Base-by-base conservation (phyloP, 257 asterid genomes). In the Buddleja alternifolia region DNA sequence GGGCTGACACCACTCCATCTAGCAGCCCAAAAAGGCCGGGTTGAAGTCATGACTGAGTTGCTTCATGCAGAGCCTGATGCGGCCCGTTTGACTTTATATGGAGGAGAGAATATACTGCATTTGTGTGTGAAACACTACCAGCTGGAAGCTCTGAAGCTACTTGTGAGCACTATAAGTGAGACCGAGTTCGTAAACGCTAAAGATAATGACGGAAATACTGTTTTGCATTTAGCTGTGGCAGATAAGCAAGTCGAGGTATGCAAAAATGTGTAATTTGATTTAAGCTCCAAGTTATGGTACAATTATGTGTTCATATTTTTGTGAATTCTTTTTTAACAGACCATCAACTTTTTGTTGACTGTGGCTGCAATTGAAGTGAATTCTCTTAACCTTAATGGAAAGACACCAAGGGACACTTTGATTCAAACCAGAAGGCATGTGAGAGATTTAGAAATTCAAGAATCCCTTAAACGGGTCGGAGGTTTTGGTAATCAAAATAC, bases 1-100 rank as follows among this genome's bases (percentile, higher is more conserved):
- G 80, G 80, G 25, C 73, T 70, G 23, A 69, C 72, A 11, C 86
- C 91, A 3, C 53, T 82, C 7, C 88, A 85, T 66, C 45, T 76
- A 8, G 86, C 88, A 0, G 82, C 79, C 8, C 60, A 69, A 4
- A 75, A 82, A 41, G 86, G 88, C 29, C 78, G 48, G 10, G 25
- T 56, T 21, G 69, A 69, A 3, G 78, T 62, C 23, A 10, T 82
- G 74, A 6, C 40, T 5, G 58, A 59, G 67, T 12, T 84, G 56
- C 19, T 73, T 34, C 46, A 5, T 3, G 40, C 11, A 0, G 32
- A 32, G 6, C 48, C 77, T 3, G 12, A 52, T 7, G 85, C 81
- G 6, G 85, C 75, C 48, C 45, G 65, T 7, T 52, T 64, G 12
- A 48, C 39, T 32, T 56, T 53, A 1, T 78, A 69, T 2, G 24